Evolutionary conservation across 345 rosid species (phyloP).

Genomic region (Excoecaria cochinchinensis): DNA sequence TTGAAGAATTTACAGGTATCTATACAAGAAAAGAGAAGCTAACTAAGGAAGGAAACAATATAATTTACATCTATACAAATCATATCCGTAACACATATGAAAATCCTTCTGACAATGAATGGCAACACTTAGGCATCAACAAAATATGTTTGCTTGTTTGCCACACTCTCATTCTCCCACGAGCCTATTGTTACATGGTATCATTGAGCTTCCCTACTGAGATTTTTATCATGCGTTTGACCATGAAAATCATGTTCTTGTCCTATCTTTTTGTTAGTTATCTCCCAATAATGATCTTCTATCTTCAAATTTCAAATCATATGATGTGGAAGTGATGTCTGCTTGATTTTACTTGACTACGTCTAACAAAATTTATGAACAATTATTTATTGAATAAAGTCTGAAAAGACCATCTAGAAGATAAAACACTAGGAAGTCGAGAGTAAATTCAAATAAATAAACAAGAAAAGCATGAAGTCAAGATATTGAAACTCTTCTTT

Average conservation of each 20-base stretch:
- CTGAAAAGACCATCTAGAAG: not conserved
- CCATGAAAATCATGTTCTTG: not conserved
- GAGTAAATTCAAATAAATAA: not conserved
- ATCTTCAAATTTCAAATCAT: not conserved
- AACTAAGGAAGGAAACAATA: no score
- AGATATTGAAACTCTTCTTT: not conserved
- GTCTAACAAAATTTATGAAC: not conserved
- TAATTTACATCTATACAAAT: no score
- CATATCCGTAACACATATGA: no score
- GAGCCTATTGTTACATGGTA: not conserved
- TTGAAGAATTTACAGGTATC: no score
- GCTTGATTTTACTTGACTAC: not conserved
- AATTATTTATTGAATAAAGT: not conserved
- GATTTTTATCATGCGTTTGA: not conserved
- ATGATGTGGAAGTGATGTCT: not conserved
- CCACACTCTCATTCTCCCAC: not conserved
- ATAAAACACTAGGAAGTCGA: not conserved
- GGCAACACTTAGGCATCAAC: not conserved
- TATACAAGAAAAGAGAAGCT: no score
- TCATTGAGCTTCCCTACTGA: not conserved
- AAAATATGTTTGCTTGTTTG: not conserved
- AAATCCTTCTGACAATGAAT: not conserved
- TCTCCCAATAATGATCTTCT: not conserved
- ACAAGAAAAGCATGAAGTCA: not conserved
- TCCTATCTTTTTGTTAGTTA: not conserved